A percentile compares a stretch with the other conserved stretches of the same genome.
Conservation (phyloP, 768 basidiomycete species). For the Macrolepiota albuminosa region DNA sequence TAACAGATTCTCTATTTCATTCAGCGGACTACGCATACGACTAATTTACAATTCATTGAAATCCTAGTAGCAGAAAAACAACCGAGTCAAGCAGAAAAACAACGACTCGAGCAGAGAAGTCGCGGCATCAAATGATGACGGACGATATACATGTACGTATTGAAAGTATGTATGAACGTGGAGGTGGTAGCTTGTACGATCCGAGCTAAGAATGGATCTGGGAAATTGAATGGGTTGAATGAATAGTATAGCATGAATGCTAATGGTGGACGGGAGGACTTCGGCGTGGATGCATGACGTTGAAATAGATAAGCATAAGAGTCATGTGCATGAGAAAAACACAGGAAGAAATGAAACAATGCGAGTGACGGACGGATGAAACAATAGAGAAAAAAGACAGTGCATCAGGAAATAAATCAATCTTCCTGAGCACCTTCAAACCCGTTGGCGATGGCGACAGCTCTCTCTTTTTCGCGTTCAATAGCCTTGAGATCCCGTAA, state of each 20-base stretch:
- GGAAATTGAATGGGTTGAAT: conserved; percentile 7
- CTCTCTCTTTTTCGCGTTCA: conserved; percentile 14
- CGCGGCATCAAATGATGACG: background rate
- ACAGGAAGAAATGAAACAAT: conserved; percentile 4
- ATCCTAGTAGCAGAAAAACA: background rate
- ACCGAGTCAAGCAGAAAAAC: conserved; percentile 4
- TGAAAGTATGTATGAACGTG: conserved; percentile 5
- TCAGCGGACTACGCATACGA: background rate
- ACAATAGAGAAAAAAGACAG: conserved; percentile 3
- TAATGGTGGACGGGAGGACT: background rate
- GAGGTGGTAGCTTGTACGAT: conserved; percentile 10
- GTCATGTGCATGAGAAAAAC: background rate
- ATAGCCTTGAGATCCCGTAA: conserved; percentile 37
- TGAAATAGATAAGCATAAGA: conserved; percentile 17
- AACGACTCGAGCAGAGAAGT: conserved; percentile 1
- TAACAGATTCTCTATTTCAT: background rate
- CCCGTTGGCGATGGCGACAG: conserved; percentile 6
- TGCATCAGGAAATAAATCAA: background rate
- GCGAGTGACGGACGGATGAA: conserved; percentile 7
- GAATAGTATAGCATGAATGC: conserved; percentile 6
- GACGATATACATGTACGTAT: background rate
- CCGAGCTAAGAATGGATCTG: conserved; percentile 7
- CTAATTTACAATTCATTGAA: background rate
- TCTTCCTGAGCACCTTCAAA: conserved; percentile 19
- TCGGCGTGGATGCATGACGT: conserved; percentile 10